Conservation (phyloP, 208 protist species). For the Leishmania braziliensis region DNA sequence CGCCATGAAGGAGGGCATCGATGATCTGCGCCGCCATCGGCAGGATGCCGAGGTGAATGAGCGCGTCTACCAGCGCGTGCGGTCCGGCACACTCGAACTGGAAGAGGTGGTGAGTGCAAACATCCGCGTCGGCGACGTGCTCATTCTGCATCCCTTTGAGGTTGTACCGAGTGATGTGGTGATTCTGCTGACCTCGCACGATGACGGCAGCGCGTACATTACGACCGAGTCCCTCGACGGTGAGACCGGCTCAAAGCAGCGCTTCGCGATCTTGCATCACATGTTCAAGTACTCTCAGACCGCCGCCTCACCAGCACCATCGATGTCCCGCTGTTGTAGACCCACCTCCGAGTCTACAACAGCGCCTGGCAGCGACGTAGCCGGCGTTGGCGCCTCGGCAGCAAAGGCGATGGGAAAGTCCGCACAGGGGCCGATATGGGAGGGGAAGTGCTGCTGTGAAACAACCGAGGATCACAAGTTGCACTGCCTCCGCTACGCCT, state of each 20-base stretch:
- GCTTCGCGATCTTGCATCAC: slow-evolving; percentile 54
- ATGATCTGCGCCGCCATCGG: slow-evolving; percentile 82
- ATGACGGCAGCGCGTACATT: slow-evolving; percentile 71
- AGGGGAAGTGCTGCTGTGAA: slow-evolving; percentile 3
- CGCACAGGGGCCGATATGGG: background rate
- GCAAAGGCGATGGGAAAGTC: too few relatives aligned
- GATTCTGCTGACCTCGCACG: slow-evolving; percentile 71
- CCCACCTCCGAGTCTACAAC: background rate
- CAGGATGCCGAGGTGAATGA: slow-evolving; percentile 72
- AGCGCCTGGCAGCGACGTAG: background rate
- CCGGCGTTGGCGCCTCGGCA: background rate
- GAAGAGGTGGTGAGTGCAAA: slow-evolving; percentile 53
- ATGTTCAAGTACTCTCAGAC: slow-evolving; percentile 31
- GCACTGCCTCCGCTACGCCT: slow-evolving; percentile 33
- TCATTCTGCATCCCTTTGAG: slow-evolving; percentile 68
- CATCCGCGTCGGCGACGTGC: slow-evolving; percentile 81
- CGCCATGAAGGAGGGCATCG: slow-evolving; percentile 91
- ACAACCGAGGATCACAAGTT: slow-evolving; percentile 26
- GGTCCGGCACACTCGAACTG: slow-evolving; percentile 34
- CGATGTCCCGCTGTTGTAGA: background rate
- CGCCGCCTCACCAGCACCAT: slow-evolving; percentile 1
- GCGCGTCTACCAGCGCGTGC: slow-evolving; percentile 51
- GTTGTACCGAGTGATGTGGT: slow-evolving; percentile 91
- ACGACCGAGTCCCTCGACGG: slow-evolving; percentile 93
- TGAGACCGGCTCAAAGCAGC: slow-evolving; percentile 85